Base-by-base conservation (phyloP, 768 basidiomycete species). In the Coprinopsis strossmayeri region DNA sequence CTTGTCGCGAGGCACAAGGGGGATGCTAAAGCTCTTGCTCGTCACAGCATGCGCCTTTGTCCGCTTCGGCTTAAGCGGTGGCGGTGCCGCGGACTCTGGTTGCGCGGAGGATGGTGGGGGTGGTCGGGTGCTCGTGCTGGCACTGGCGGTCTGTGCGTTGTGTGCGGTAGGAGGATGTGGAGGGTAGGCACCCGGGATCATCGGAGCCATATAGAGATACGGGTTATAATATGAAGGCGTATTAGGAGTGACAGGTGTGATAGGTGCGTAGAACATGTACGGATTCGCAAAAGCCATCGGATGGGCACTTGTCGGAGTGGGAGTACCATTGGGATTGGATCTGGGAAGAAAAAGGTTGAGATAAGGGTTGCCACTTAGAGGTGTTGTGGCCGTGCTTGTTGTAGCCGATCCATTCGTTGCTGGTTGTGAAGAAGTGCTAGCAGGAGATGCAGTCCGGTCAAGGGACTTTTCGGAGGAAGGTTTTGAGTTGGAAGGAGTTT, bases 31-130 rank as follows among this genome's bases (percentile, higher is more conserved):
- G 60, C 74, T 84, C 64, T 83, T 85, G 55, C 82, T 82, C 2
- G 82, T 84, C 26, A 92, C 84, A 1, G 84, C 86, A 59, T 90
- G 87, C 35, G 87, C 81, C 61, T 89, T 90, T 20, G 88, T 66
- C 4, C 87, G 73, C 53, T 91, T 91, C 1, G 86, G 82, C 55
- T 87, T 90, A 7, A 76, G 73, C 25, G 72, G 70, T 7, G 78
- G 73, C 55, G 60, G 76, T n/a, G 53, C 62, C 17, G 44, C 42
- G 15, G 58, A 63, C 51, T 50, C 61, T 21, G 54, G 34, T 17
- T 43, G 55, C 46, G 59, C 20, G 50, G 46, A n/a, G 4, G 52
- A 53, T 21, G 52, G 55, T 32, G 52, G 55, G 24, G 45, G 55
- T 41, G 51, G 50, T 43, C 25, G 53, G 40, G 23, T 25, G 42